Conservation (phyloP, 768 basidiomycete genomes). For the Mycena rosella region DNA sequence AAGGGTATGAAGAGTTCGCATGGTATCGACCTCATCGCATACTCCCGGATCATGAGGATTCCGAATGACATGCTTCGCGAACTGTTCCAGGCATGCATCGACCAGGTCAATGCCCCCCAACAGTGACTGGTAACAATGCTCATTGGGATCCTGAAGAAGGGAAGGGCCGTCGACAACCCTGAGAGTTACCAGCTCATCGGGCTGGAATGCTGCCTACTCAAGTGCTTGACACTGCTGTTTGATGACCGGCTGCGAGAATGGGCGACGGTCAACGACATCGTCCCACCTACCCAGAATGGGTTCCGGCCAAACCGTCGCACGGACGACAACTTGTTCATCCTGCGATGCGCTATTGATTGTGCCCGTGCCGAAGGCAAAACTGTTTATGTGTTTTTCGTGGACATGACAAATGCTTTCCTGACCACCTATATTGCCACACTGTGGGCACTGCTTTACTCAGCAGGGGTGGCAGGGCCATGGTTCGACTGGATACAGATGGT, state of each 20-base stretch:
- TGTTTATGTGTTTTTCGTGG: not conserved
- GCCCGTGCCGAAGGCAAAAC: not conserved
- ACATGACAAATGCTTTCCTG: not conserved
- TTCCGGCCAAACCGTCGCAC: not conserved
- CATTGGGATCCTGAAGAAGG: too few relatives aligned
- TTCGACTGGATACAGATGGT: not conserved
- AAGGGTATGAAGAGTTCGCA: not conserved
- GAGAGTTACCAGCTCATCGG: too few relatives aligned
- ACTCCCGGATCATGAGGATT: too few relatives aligned
- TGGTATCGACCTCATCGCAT: conserved; percentile 13
- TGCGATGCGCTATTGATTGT: not conserved
- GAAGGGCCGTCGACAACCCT: too few relatives aligned
- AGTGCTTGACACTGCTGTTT: not conserved
- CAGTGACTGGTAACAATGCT: too few relatives aligned
- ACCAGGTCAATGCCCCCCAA: too few relatives aligned
- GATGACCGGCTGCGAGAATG: not conserved
- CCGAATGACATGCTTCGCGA: too few relatives aligned
- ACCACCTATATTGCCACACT: not conserved
- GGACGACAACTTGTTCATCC: not conserved
- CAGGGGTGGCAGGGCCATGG: not conserved
- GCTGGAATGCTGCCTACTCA: not conserved
- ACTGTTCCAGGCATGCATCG: too few relatives aligned
- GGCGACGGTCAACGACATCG: not conserved
- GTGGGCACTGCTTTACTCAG: not conserved
- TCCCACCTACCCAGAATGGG: not conserved